These are phyloP conservation scores for Jasminum sambac DNA, from an alignment of 257 asterid genomes.

Conservation along the genomic window DNA sequence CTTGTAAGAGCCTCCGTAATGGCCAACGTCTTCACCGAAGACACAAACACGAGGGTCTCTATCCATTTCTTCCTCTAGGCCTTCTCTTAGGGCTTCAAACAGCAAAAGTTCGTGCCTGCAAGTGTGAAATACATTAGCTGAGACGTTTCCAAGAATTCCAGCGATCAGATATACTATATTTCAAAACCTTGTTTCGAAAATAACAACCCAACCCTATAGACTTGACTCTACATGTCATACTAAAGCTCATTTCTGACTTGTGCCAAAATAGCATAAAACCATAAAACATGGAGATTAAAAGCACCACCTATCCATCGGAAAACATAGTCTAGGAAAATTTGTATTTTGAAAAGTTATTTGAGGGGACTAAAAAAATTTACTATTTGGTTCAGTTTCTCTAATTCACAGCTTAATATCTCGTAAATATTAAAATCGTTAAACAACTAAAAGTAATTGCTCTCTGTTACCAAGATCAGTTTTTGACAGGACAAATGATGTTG, in stretches of 20 bases:
- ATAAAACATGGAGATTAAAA: not conserved
- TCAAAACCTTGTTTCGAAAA: constrained; percentile 10
- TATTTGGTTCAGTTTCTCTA: not conserved
- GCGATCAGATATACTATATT: not conserved
- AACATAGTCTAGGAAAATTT: too few species aligned
- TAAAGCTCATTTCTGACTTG: not conserved
- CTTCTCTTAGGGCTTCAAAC: constrained; percentile 59
- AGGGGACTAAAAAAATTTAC: too few species aligned
- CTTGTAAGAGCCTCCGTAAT: constrained; percentile 60
- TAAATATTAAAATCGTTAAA: not conserved
- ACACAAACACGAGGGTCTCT: constrained; percentile 56
- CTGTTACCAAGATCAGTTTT: not conserved
- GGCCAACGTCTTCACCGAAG: constrained; percentile 60
- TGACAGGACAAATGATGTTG: not conserved
- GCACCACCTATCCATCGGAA: not conserved
- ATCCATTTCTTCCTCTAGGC: constrained; percentile 57
- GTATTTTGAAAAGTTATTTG: too few species aligned
- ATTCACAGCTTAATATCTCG: not conserved
- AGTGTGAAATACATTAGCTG: constrained; percentile 6
- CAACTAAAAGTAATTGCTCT: not conserved
- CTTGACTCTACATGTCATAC: not conserved
- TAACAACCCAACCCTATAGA: not conserved
- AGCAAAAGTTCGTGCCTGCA: constrained; percentile 50
- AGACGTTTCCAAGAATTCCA: constrained; percentile 1
- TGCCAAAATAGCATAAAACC: not conserved